These are phyloP conservation scores for Ulvella scutata DNA, from an alignment of 139 green algal species.

Conservation along the genomic window DNA sequence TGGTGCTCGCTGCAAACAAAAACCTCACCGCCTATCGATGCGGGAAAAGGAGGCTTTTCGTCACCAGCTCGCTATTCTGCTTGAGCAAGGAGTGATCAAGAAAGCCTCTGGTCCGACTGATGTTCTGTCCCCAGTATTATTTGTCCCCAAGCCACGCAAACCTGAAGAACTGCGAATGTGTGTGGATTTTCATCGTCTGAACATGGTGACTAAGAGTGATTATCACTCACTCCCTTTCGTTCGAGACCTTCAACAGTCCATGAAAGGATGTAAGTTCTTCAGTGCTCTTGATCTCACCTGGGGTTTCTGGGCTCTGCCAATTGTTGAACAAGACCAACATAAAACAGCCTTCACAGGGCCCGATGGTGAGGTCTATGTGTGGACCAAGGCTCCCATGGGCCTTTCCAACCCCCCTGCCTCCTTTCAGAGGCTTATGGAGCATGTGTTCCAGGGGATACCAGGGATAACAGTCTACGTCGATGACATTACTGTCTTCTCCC, in stretches of 20 bases:
- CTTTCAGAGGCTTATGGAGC: conserved; percentile 12
- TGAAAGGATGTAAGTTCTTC: neutral
- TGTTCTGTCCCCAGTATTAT: neutral
- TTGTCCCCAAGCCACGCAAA: neutral
- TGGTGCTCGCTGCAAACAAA: neutral
- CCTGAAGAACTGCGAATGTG: neutral
- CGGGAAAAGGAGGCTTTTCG: neutral
- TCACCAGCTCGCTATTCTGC: neutral
- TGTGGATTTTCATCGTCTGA: neutral
- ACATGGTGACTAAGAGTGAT: neutral
- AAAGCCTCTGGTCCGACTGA: neutral
- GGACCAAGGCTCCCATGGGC: conserved; percentile 1
- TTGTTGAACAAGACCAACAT: neutral
- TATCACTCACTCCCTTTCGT: neutral
- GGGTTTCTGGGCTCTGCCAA: neutral
- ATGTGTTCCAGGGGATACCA: neutral
- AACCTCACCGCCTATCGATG: neutral
- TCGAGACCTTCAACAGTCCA: neutral
- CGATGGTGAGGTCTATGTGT: neutral
- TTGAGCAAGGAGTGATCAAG: neutral
- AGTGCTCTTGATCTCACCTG: neutral
- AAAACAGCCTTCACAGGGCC: neutral
- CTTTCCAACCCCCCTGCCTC: conserved; percentile 3
- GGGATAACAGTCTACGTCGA: conserved; percentile 10
- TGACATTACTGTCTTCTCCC: conserved; percentile 8